Conservation (phyloP, 305 asterid species). For the Lippia alba region DNA sequence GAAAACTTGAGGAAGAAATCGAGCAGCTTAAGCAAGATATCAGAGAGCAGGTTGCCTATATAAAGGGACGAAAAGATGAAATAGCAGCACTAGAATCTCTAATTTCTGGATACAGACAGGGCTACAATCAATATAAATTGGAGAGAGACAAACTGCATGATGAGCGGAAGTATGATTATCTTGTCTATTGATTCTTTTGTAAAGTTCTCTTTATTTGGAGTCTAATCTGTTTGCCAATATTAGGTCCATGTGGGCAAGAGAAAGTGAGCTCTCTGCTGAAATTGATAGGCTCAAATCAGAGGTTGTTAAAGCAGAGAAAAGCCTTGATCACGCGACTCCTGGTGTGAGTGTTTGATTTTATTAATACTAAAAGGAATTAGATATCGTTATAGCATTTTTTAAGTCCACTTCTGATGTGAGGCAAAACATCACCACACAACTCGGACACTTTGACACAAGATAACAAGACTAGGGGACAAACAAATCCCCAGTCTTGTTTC, state of each 20-base stretch:
- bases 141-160: constrained; percentile 83
- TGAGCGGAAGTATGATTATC: constrained; percentile 76
- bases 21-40: constrained; percentile 76
- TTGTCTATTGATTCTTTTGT: constrained; percentile 30
- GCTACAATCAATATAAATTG: constrained; percentile 63
- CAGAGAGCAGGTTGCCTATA: constrained; percentile 64
- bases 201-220: constrained; percentile 24
- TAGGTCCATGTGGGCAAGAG: constrained; percentile 91
- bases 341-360: constrained; percentile 69
- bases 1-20: constrained; percentile 78
- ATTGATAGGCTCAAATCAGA: constrained; percentile 86
- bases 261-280: constrained; percentile 76
- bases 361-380: constrained; percentile 13
- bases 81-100: constrained; percentile 61
- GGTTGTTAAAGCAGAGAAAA: constrained; percentile 92
- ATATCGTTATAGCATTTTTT: constrained; percentile 20
- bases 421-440: too few relatives aligned
- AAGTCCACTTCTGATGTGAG: background rate
- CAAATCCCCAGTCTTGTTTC: too few relatives aligned
- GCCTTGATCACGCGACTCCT: constrained; percentile 96
- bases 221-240: constrained; percentile 36
- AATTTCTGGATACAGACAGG: constrained; percentile 79
- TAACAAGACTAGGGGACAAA: constrained; percentile 2
- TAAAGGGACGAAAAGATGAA: constrained; percentile 70
- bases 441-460: too few relatives aligned